A percentile compares a stretch with the other conserved stretches of the same genome.
These are phyloP conservation scores for Hymenochaete sp. DNA, from an alignment of 1,284 basidiomycete species.

Conservation along the genomic window DNA sequence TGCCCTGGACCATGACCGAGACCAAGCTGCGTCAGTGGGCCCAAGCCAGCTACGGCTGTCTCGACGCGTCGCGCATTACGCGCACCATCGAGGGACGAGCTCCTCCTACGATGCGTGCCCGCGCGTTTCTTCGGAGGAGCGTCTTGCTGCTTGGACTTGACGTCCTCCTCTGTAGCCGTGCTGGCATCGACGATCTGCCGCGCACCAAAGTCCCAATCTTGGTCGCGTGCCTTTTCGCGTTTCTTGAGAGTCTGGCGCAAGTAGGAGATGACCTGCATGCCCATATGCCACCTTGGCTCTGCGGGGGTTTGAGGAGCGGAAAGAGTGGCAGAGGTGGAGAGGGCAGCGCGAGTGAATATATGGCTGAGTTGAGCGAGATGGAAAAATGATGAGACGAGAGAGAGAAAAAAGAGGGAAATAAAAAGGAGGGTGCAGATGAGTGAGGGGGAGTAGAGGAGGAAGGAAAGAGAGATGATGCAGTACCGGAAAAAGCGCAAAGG, in stretches of 20 bases:
- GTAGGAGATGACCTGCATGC: slow-evolving; percentile 16
- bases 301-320: not conserved
- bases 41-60: too few relatives aligned
- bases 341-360: too few relatives aligned
- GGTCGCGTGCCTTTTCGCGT: slow-evolving; percentile 14
- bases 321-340: too few relatives aligned
- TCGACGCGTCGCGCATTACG: not conserved
- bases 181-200: slow-evolving; percentile 11
- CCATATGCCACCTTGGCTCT: not conserved
- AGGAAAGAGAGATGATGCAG: not conserved
- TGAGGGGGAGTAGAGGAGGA: not conserved
- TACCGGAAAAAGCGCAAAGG: not conserved
- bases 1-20: too few relatives aligned
- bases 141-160: not conserved
- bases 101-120: not conserved
- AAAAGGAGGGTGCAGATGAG: not conserved
- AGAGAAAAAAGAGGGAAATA: too few relatives aligned
- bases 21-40: too few relatives aligned
- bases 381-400: too few relatives aligned
- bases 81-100: slow-evolving; percentile 1
- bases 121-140: too few relatives aligned
- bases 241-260: slow-evolving; percentile 13
- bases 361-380: too few relatives aligned
- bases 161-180: slow-evolving; percentile 1
- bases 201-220: slow-evolving; percentile 17